Evolutionary conservation across 805 yeast genomes (phyloP).

Genomic region (Candida anglica): DNA sequence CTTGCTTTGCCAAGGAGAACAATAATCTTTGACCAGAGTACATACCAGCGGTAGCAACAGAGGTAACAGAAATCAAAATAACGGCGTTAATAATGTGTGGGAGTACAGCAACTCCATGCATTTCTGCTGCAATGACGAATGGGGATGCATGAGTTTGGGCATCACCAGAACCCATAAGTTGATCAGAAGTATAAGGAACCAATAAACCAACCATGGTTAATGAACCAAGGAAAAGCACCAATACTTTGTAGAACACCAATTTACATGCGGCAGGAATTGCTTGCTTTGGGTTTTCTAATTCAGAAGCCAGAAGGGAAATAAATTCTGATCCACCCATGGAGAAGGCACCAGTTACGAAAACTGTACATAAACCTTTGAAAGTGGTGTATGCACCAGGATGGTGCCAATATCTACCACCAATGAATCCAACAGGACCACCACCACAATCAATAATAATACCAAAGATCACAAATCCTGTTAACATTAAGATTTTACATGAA

Average conservation of each 20-base stretch:
- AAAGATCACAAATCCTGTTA: conserved; percentile 24
- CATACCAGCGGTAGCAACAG: conserved; percentile 14
- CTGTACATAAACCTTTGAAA: conserved; percentile 38
- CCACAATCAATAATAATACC: conserved; percentile 23
- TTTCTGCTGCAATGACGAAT: conserved; percentile 23
- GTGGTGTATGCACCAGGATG: conserved; percentile 34
- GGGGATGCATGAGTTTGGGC: conserved; percentile 14
- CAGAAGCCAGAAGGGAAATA: conserved; percentile 35
- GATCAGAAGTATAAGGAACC: conserved; percentile 31
- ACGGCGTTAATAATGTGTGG: background rate
- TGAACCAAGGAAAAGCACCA: conserved; percentile 37
- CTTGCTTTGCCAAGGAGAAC: conserved; percentile 18
- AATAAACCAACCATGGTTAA: too few relatives aligned
- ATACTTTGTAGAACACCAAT: conserved; percentile 35
- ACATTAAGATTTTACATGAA: conserved; percentile 17
- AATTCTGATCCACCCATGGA: conserved; percentile 40
- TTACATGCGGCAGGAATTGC: conserved; percentile 40
- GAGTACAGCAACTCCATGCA: conserved; percentile 15
- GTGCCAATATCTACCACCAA: conserved; percentile 41
- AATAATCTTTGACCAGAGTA: background rate
- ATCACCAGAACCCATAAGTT: conserved; percentile 32
- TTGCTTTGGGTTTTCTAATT: conserved; percentile 33
- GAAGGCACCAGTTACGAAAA: conserved; percentile 38
- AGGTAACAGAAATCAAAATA: too few relatives aligned
- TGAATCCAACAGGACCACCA: conserved; percentile 17